Conservation (phyloP, 2,329 filamentous ascomycete genomes). For the Aureobasidium pullulans region DNA sequence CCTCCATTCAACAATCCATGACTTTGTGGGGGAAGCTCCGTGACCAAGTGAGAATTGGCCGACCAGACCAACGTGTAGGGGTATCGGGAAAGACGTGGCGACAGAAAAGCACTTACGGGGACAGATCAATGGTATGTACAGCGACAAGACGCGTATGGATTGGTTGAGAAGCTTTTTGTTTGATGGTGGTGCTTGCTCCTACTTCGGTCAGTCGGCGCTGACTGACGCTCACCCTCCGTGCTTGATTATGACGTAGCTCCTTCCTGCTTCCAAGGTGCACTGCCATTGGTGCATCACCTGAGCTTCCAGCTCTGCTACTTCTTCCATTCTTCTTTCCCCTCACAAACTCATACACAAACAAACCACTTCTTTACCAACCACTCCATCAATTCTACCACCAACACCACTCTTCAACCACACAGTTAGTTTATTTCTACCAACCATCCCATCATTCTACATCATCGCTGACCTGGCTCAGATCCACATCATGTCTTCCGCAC, state of each 20-base stretch:
- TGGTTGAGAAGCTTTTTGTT: constrained; percentile 11
- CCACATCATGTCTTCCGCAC: constrained; percentile 17
- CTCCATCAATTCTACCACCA: background rate
- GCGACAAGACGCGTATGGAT: background rate
- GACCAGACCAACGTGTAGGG: background rate
- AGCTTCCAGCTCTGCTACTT: background rate
- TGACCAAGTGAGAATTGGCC: background rate
- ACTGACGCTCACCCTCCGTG: background rate
- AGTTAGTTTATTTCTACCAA: background rate
- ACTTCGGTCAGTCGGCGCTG: background rate
- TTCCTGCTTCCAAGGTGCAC: constrained; percentile 4
- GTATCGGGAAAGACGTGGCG: background rate
- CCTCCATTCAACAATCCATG: constrained; percentile 1
- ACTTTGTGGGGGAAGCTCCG: constrained; percentile 6
- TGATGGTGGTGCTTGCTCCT: background rate
- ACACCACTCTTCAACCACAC: background rate
- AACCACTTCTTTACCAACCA: background rate
- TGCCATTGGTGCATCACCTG: constrained; percentile 4
- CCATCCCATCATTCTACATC: background rate
- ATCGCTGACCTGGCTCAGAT: background rate
- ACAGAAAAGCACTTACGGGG: background rate
- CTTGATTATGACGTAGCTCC: background rate
- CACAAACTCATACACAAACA: constrained; percentile 2
- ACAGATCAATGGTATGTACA: background rate
- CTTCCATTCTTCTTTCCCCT: background rate